Conservation (phyloP, 2,329 filamentous ascomycete species). For the Cladorrhinum sp. region DNA sequence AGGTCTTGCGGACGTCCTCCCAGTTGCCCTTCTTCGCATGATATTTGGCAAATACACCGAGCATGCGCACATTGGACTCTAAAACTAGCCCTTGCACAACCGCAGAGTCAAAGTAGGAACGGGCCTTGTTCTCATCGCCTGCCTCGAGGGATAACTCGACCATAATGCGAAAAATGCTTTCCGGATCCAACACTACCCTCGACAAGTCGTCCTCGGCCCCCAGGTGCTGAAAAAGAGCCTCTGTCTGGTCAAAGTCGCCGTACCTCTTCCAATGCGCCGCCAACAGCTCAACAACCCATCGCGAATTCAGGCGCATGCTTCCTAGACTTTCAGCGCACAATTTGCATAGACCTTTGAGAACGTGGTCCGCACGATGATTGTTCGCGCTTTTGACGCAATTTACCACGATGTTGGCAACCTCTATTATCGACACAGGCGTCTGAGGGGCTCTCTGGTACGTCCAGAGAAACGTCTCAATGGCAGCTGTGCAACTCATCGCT, state of each 20-base stretch:
- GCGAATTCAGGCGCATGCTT: constrained; percentile 28
- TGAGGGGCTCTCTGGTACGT: constrained; percentile 32
- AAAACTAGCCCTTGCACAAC: constrained; percentile 28
- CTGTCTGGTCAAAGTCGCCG: constrained; percentile 27
- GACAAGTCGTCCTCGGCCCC: constrained; percentile 22
- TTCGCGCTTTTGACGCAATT: constrained; percentile 32
- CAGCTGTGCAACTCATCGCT: constrained; percentile 31
- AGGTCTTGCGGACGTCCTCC: constrained; percentile 36
- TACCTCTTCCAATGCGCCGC: constrained; percentile 35
- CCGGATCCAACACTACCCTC: constrained; percentile 28
- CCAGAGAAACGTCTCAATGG: constrained; percentile 35
- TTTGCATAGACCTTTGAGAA: constrained; percentile 32
- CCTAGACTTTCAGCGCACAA: constrained; percentile 19
- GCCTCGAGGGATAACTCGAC: constrained; percentile 40
- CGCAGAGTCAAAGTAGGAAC: constrained; percentile 31
- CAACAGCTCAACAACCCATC: constrained; percentile 39
- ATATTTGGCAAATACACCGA: constrained; percentile 36
- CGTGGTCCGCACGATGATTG: constrained; percentile 28
- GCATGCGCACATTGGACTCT: constrained; percentile 33
- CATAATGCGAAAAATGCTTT: constrained; percentile 39
- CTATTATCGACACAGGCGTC: constrained; percentile 21
- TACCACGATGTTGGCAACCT: constrained; percentile 33
- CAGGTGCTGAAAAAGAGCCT: constrained; percentile 30
- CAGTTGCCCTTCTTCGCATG: constrained; percentile 42
- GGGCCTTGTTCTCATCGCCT: constrained; percentile 32